Evolutionary conservation across 2,329 filamentous ascomycete genomes (phyloP).

Genomic region (Aureobasidium leucospermi): DNA sequence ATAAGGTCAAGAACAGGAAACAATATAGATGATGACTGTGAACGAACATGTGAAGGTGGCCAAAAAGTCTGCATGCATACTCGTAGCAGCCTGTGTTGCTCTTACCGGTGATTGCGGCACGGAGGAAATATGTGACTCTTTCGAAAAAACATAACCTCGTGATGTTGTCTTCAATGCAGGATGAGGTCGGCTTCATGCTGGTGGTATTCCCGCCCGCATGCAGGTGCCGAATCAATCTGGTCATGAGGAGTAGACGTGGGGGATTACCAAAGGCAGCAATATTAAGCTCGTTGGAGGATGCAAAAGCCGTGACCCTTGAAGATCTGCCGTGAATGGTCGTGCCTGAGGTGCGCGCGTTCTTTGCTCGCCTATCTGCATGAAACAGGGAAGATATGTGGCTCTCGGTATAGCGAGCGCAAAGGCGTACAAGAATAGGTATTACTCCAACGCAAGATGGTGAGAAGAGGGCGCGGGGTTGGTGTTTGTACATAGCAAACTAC

Average conservation of each 20-base stretch:
- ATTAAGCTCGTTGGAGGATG: slow-evolving; percentile 4
- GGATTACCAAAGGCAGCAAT: neutral
- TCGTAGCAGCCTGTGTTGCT: neutral
- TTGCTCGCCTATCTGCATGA: neutral
- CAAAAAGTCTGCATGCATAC: slow-evolving; percentile 5
- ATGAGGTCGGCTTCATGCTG: neutral
- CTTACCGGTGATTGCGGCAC: neutral
- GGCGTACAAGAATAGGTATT: neutral
- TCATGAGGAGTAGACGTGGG: slow-evolving; percentile 4
- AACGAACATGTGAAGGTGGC: slow-evolving; percentile 1
- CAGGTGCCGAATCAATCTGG: neutral
- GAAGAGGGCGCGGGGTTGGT: neutral
- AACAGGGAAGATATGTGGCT: neutral
- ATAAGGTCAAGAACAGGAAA: neutral
- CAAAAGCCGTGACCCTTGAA: slow-evolving; percentile 2
- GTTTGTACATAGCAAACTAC: neutral
- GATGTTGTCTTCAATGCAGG: slow-evolving; percentile 4
- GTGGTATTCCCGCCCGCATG: neutral
- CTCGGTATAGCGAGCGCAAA: neutral
- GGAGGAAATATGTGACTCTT: neutral
- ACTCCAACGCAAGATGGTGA: neutral
- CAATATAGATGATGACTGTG: neutral
- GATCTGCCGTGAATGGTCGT: slow-evolving; percentile 1
- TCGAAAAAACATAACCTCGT: neutral
- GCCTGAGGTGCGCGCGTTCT: neutral